phyloP scores from a whole-genome alignment of 768 basidiomycete genomes.

The Amyloporia xantha region DNA sequence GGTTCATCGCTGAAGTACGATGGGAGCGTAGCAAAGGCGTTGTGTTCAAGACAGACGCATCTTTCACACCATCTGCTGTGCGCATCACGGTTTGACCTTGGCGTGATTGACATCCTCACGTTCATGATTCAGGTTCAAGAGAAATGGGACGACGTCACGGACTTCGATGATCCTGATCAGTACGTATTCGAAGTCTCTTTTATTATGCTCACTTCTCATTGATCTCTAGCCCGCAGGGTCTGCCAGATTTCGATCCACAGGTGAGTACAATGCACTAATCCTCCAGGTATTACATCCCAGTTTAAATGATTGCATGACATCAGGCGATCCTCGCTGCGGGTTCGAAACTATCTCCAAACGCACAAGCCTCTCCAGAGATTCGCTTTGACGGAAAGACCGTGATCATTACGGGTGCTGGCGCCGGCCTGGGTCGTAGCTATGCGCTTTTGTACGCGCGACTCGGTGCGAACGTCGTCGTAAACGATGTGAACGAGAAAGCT shows the following conservation, averaged over 20 bases:
- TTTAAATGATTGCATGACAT: not conserved
- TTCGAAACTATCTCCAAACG: conserved; percentile 63
- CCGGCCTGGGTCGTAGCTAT: conserved; percentile 88
- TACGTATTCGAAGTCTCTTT: no score
- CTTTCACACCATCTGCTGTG: conserved; percentile 93
- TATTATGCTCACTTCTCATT: conserved; percentile 1
- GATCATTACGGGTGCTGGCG: conserved; percentile 92
- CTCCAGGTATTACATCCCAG: not conserved
- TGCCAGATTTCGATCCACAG: conserved; percentile 55
- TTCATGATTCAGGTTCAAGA: conserved; percentile 54
- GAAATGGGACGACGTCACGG: conserved; percentile 74
- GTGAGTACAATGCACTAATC: conserved; percentile 34
- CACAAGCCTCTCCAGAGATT: conserved; percentile 61
- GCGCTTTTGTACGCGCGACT: conserved; percentile 86
- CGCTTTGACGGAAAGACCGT: conserved; percentile 87
- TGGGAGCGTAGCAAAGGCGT: conserved; percentile 89
- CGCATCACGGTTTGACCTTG: conserved; percentile 12
- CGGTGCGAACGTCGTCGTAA: conserved; percentile 96
- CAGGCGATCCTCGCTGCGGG: conserved; percentile 31
- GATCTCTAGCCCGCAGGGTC: conserved; percentile 48
- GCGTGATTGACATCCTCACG: not conserved
- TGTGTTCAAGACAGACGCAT: conserved; percentile 83
- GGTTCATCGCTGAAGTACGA: conserved; percentile 84
- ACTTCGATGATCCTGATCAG: conserved; percentile 68
- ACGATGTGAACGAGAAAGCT: conserved; percentile 85